These are phyloP conservation scores for Pseudomonodictys pantanalensis DNA, from an alignment of 495 filamentous ascomycete species.

Conservation along the genomic window DNA sequence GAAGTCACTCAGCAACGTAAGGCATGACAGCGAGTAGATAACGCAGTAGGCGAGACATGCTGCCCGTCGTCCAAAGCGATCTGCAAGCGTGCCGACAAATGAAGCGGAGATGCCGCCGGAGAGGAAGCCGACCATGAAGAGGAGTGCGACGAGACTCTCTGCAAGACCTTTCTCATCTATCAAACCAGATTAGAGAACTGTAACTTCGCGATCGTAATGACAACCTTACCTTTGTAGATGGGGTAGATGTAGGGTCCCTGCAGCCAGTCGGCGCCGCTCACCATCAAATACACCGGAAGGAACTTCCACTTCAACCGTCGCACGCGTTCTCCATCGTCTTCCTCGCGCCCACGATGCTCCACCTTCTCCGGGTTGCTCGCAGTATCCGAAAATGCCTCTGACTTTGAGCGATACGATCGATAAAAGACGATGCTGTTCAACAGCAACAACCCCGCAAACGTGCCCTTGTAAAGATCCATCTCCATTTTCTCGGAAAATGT, in stretches of 20 bases:
- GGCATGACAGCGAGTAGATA: constrained; percentile 50
- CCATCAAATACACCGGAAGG: constrained; percentile 1
- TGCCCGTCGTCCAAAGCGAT: constrained; percentile 49
- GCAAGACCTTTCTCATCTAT: constrained; percentile 48
- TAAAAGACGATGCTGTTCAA: neutral
- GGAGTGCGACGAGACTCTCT: constrained; percentile 46
- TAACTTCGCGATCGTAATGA: neutral
- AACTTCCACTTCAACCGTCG: constrained; percentile 7
- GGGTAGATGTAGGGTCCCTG: constrained; percentile 55
- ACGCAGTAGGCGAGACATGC: constrained; percentile 53
- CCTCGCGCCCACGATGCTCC: neutral
- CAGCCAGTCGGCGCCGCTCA: constrained; percentile 15
- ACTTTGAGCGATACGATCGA: neutral
- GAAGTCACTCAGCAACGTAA: constrained; percentile 44
- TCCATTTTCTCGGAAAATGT: no score
- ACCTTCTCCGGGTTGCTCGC: neutral
- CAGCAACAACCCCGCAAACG: neutral
- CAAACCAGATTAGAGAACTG: neutral
- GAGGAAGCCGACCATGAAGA: constrained; percentile 54
- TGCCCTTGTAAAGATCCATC: constrained; percentile 1
- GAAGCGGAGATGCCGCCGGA: constrained; percentile 49
- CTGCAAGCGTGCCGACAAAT: constrained; percentile 50
- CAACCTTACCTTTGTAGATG: constrained; percentile 43
- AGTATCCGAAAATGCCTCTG: neutral
- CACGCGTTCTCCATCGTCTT: neutral